Evolutionary conservation across 208 protist species (phyloP).

Genomic region (Leptomonas pyrrhocoris): DNA sequence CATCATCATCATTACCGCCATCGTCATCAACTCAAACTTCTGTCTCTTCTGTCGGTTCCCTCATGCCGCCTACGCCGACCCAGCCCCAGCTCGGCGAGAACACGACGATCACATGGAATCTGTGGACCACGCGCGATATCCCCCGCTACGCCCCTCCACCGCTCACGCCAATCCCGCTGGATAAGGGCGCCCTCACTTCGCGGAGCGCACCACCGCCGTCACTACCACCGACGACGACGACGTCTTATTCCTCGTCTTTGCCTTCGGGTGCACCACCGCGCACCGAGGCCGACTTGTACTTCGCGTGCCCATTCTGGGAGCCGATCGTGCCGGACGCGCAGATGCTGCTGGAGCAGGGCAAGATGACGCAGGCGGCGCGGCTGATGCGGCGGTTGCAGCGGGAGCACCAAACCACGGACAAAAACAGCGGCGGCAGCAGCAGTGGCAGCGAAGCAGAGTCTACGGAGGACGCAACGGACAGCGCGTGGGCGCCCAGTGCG

Average conservation of each 20-base stretch:
- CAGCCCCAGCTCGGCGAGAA: constrained; percentile 44
- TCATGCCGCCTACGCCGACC: constrained; percentile 59
- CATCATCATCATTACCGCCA: neutral
- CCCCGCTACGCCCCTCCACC: constrained; percentile 24
- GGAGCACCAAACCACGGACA: neutral
- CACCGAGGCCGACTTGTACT: constrained; percentile 38
- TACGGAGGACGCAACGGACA: neutral
- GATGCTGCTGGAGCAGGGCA: constrained; percentile 47
- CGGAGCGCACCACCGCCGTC: too few relatives aligned
- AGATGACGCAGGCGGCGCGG: constrained; percentile 36
- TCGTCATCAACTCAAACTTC: neutral
- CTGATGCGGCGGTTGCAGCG: constrained; percentile 34
- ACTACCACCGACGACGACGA: neutral
- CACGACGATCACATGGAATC: constrained; percentile 44
- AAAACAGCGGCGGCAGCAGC: neutral
- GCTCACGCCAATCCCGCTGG: constrained; percentile 3
- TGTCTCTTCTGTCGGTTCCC: constrained; percentile 1
- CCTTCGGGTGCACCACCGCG: neutral
- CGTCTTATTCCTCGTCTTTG: neutral
- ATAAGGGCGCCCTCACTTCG: neutral
- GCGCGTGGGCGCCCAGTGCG: neutral
- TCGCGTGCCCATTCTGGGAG: constrained; percentile 47
- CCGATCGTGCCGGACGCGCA: constrained; percentile 41
- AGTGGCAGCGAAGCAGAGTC: neutral
- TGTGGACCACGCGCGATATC: constrained; percentile 42